phyloP scores from a whole-genome alignment of 805 yeast species.

The Ogataea minuta region DNA sequence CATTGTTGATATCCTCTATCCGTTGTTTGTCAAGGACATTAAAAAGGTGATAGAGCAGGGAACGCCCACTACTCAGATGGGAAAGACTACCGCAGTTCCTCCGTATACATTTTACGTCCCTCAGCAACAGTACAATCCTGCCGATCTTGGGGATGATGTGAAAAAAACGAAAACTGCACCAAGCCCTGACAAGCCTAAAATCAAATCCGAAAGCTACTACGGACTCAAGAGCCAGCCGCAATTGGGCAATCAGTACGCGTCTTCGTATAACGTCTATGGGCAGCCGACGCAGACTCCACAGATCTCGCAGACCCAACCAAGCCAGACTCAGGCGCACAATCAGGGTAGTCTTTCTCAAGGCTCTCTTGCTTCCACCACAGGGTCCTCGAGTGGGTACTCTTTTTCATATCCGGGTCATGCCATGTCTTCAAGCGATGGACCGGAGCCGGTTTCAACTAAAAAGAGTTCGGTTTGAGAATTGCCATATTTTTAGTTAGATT shows the following conservation, averaged over 20 bases:
- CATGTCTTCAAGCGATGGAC: too few species aligned
- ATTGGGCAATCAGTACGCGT: constrained; percentile 4
- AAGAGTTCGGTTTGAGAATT: constrained; percentile 4
- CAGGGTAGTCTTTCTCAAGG: not conserved
- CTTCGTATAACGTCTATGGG: constrained; percentile 3
- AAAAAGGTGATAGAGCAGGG: constrained; percentile 44
- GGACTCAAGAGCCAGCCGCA: constrained; percentile 15
- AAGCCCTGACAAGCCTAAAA: constrained; percentile 1
- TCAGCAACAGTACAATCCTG: constrained; percentile 10
- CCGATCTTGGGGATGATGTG: constrained; percentile 5
- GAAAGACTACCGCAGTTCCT: constrained; percentile 13
- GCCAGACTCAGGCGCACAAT: constrained; percentile 1
- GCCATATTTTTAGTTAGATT: not conserved
- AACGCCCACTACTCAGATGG: constrained; percentile 32
- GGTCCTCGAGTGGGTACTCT: too few species aligned
- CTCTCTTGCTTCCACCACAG: too few species aligned
- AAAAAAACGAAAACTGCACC: constrained; percentile 3
- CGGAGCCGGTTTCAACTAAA: not conserved
- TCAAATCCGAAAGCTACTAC: constrained; percentile 9
- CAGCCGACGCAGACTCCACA: constrained; percentile 4
- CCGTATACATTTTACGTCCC: constrained; percentile 16
- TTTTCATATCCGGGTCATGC: too few species aligned
- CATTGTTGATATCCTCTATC: constrained; percentile 55
- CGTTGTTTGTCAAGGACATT: constrained; percentile 64
- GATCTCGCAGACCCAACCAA: constrained; percentile 6